Base-by-base conservation (phyloP, 441 rosid species). In the Biscutella laevigata region DNA sequence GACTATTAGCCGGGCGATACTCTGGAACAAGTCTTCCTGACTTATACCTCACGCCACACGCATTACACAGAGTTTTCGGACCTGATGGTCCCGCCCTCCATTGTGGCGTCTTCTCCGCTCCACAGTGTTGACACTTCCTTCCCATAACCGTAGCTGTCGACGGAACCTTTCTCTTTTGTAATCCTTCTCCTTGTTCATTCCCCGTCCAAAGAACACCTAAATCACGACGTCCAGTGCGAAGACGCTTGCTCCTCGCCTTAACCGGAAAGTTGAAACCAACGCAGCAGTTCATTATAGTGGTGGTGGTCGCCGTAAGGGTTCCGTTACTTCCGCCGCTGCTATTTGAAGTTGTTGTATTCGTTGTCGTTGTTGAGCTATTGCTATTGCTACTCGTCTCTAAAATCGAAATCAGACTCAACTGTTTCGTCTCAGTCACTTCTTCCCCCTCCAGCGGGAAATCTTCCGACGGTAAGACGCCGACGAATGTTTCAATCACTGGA, bases 71-170 rank as follows among this genome's bases (percentile, higher is more conserved):
- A 12, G 95, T 89, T 62, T 89, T 89, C 5, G 91, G 84, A 1
- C 97, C 97, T 24, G 44, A 19, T 0, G 91, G 97, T 17, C 97
- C 95, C 0, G 94, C 94, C 60, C 95, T 73, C 97, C 97, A 89
- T 52, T 89, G 97, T 10, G 97, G 97, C 9, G 97, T 90, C 75
- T 84, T 82, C 63, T 90, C 94, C 16, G 86, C 74, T 28, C 94
- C 89, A 7, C 97, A 90, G 59, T 86, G 97, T 68, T 74, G 83
- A 62, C 96, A 84, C 66, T 75, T 82, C 64, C 95, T 80, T 26
- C 90, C 95, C 5, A 74, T 53, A 4, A 24, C 42, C 11, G 53
- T 56, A 21, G 19, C 48, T 50, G 39, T 33, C 46, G 53, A 27
- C 35, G 41, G 2, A 15, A 32, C 32, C 40, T 72, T 40, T 26